Evolutionary conservation across 2,329 filamentous ascomycete species (phyloP).

Genomic region (Beauveria scarabaeidicola): DNA sequence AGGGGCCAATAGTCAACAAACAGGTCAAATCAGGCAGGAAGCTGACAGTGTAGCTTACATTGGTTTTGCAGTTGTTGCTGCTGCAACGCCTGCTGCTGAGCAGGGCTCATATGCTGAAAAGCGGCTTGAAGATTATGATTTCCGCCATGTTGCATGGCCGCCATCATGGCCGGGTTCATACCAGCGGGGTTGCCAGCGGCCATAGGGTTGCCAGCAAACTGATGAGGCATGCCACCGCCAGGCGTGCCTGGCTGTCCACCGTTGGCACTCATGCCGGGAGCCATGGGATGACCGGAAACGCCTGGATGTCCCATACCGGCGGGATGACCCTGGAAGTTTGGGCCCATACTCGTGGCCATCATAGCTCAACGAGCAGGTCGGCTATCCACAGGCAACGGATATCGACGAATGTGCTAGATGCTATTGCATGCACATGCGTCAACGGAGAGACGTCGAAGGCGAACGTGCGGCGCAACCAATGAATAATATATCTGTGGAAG

Average conservation of each 20-base stretch:
- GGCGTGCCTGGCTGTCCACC: conserved; percentile 62
- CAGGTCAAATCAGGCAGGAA: conserved; percentile 1
- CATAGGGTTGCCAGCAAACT: conserved; percentile 55
- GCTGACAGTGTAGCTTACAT: conserved; percentile 20
- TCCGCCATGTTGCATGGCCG: conserved; percentile 62
- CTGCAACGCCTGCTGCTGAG: conserved; percentile 49
- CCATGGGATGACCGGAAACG: conserved; percentile 57
- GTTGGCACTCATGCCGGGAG: conserved; percentile 56
- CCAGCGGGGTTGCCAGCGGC: conserved; percentile 63
- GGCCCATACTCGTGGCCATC: conserved; percentile 60
- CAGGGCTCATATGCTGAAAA: conserved; percentile 62
- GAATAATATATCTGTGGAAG: neutral
- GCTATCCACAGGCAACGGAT: conserved; percentile 52
- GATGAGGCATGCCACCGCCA: conserved; percentile 56
- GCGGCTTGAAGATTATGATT: conserved; percentile 56
- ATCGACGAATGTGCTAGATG: conserved; percentile 39
- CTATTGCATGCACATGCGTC: conserved; percentile 40
- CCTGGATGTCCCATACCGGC: conserved; percentile 64
- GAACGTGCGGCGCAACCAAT: neutral
- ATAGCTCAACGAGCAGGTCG: conserved; percentile 40
- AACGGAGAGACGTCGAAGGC: neutral
- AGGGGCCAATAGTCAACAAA: neutral
- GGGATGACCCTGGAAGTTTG: conserved; percentile 58
- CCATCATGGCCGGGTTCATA: conserved; percentile 70
- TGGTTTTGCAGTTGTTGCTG: conserved; percentile 30